Conservation (phyloP, 805 yeast species). For the Metschnikowia bowlesiae region DNA sequence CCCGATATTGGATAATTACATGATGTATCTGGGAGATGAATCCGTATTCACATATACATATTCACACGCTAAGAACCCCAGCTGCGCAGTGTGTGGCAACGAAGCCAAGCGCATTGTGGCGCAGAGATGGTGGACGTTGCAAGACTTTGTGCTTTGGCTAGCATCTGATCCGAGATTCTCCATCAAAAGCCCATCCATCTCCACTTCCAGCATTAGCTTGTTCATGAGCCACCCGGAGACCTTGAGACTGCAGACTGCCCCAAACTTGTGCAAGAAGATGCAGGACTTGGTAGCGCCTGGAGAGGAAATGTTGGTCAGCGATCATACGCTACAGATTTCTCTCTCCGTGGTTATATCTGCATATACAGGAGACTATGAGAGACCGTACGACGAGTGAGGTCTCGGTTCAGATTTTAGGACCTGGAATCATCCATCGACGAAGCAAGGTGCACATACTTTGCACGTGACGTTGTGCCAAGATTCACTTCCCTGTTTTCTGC, state of each 20-base stretch:
- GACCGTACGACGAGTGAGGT: background rate
- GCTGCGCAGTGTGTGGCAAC: conserved; percentile 77
- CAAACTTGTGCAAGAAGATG: conserved; percentile 37
- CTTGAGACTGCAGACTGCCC: conserved; percentile 42
- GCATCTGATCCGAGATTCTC: conserved; percentile 25
- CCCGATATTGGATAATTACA: conserved; percentile 67
- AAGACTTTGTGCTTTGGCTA: conserved; percentile 38
- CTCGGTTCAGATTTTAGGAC: background rate
- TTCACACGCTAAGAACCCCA: conserved; percentile 51
- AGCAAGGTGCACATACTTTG: no score
- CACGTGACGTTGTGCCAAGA: no score
- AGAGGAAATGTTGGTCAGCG: conserved; percentile 53
- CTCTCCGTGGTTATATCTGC: conserved; percentile 18
- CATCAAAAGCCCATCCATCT: conserved; percentile 43
- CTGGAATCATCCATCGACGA: background rate
- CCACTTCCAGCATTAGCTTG: conserved; percentile 35
- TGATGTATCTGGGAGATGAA: conserved; percentile 83
- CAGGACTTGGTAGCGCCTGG: conserved; percentile 34
- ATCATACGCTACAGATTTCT: conserved; percentile 47
- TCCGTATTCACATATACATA: conserved; percentile 75
- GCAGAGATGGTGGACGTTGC: conserved; percentile 25
- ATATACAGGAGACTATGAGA: conserved; percentile 21
- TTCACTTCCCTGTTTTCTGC: no score
- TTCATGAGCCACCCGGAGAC: conserved; percentile 46
- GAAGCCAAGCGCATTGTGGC: conserved; percentile 23